These are phyloP conservation scores for Lolium rigidum DNA, from an alignment of 176 grass and related monocot species.

Conservation along the genomic window DNA sequence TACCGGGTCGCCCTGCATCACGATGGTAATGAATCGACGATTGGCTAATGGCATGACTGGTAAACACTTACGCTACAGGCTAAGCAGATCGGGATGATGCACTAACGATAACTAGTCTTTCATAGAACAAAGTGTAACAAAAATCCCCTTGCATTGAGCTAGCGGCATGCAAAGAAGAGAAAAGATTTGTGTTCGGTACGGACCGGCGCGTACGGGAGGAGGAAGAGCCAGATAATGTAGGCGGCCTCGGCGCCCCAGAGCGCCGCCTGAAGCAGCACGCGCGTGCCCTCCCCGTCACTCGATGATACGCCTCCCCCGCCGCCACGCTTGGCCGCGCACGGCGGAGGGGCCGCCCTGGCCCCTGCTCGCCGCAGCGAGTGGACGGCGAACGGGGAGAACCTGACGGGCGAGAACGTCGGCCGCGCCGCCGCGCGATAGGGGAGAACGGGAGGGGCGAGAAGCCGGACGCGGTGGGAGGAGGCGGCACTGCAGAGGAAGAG, in stretches of 20 bases:
- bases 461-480: background rate
- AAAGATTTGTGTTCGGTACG: background rate
- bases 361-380: background rate
- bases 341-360: background rate
- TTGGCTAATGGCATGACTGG: background rate
- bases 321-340: conserved; percentile 47
- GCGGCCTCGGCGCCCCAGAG: conserved; percentile 78
- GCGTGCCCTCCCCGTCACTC: conserved; percentile 25
- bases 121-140: background rate
- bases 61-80: background rate
- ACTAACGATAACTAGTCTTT: background rate
- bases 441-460: background rate
- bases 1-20: conserved; percentile 77
- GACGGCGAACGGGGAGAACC: background rate
- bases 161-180: background rate
- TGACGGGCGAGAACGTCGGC: background rate
- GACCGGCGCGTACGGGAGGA: conserved; percentile 91
- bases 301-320: background rate
- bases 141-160: background rate
- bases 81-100: background rate
- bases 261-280: conserved; percentile 42
- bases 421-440: background rate
- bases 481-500: conserved; percentile 34
- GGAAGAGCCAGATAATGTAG: conserved; percentile 90
- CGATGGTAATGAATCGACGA: background rate